Evolutionary conservation across 2,329 filamentous ascomycete species (phyloP), one percentile per base, ranked within the genome.

Genomic region (Hirsutella rhossiliensis): DNA sequence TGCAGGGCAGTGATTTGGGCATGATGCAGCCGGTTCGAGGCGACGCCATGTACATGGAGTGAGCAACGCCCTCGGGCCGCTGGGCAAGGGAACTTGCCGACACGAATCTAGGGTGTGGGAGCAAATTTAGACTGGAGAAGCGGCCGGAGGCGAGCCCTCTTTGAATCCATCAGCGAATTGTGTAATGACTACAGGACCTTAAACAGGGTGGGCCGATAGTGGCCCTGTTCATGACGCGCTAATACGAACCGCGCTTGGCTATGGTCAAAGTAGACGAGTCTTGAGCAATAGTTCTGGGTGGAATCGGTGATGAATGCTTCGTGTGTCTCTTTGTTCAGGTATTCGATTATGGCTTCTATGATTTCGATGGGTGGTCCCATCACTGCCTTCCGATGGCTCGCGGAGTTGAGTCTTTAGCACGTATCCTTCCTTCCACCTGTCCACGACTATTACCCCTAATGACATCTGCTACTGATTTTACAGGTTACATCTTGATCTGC

Each of bases 11-110:
- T 13, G 69, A 72, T 38, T 65, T 73, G 56, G 56, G 60, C 47
- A 61, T 72, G 54, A 69, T 72, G 57, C 65, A 69, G 45, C 64
- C 65, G 29, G 63, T 71, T 31, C 62, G 65, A 40, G 61, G 63
- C 36, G 71, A 75, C 44, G 60, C 65, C 34, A 73, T 76, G 68
- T 76, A 71, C 53, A 68, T 74, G 65, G 70, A 73, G 50, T 73
- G 59, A 48, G 42, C 44, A 39, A 17, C 19, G 18, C 15, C 38
- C 27, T 39, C 27, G 42, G 19, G 15, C 18, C 17, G 15, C n/a
- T 17, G 18, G 34, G 18, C n/a, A n/a, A 37, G 17, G 34, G 23
- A 27, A n/a, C n/a, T 9, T 27, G 9, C 23, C 9, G 23, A 5
- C 23, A 27, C 23, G 23, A 9, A 27, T 27, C 9, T 27, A 4